A percentile compares a stretch with the other conserved stretches of the same genome.
phyloP scores from a whole-genome alignment of 73 alveolate species.

The Paramecium bursaria region DNA sequence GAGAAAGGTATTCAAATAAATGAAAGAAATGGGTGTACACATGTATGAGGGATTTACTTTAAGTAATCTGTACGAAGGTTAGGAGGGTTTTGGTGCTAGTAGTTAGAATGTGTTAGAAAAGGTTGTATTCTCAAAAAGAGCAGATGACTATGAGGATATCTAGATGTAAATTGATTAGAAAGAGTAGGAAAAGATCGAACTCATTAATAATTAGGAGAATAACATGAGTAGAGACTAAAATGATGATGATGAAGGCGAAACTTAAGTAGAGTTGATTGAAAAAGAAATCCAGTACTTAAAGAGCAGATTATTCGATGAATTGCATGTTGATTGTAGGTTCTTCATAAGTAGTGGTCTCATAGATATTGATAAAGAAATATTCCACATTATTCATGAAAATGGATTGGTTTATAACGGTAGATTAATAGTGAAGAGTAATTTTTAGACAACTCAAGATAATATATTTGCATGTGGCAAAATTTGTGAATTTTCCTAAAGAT shows the following conservation, averaged over 20 bases:
- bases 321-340: slow-evolving; percentile 80
- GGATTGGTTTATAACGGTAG: slow-evolving; percentile 99
- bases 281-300: slow-evolving; percentile 75
- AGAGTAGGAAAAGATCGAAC: slow-evolving; percentile 38
- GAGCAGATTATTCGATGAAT: slow-evolving; percentile 77
- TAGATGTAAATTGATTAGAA: slow-evolving; percentile 31
- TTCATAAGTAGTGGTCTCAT: slow-evolving; percentile 96
- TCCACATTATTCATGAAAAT: slow-evolving; percentile 95
- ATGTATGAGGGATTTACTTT: slow-evolving; percentile 60
- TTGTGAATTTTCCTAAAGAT: slow-evolving; percentile 98
- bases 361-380: slow-evolving; percentile 97
- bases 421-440: slow-evolving; percentile 94
- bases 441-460: slow-evolving; percentile 96
- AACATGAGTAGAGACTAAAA: slow-evolving; percentile 76
- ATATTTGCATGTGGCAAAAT: slow-evolving; percentile 98
- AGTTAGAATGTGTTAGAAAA: slow-evolving; percentile 70
- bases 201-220: slow-evolving; percentile 65
- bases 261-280: slow-evolving; percentile 72
- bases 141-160: slow-evolving; percentile 67
- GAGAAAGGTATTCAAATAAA: slow-evolving; percentile 70
- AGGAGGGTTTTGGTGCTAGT: slow-evolving; percentile 55
- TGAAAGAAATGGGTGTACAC: slow-evolving; percentile 65
- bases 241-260: slow-evolving; percentile 86
- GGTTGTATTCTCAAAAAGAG: slow-evolving; percentile 76
- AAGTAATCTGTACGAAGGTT: slow-evolving; percentile 39